Conservation (phyloP, 306 rosid species). For the Psophocarpus tetragonolobus region DNA sequence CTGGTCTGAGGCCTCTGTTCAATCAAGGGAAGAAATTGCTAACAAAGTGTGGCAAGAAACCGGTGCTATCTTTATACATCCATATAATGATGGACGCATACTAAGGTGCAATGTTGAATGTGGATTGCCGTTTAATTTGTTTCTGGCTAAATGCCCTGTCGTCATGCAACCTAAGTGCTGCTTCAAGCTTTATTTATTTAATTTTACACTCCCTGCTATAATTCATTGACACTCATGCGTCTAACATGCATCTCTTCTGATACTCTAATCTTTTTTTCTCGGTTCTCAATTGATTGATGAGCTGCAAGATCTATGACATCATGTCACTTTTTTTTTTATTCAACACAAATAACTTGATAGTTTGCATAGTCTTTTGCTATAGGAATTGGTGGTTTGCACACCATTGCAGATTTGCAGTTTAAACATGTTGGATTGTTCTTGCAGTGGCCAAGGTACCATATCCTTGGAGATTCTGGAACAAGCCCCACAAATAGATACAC, state of each 20-base stretch:
- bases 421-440: conserved; percentile 40
- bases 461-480: conserved; percentile 85
- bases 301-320: not conserved
- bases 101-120: conserved; percentile 53
- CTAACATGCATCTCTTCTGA: conserved; percentile 15
- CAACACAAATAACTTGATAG: not conserved
- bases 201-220: not conserved
- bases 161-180: not conserved
- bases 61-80: conserved; percentile 78
- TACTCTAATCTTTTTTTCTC: not conserved
- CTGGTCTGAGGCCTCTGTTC: conserved; percentile 68
- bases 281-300: not conserved
- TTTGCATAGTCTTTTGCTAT: conserved; percentile 14
- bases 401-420: conserved; percentile 22
- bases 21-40: conserved; percentile 69
- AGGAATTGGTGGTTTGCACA: conserved; percentile 15
- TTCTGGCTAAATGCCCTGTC: not conserved
- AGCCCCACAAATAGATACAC: conserved; percentile 69
- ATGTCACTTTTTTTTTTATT: conserved; percentile 15
- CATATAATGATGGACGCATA: conserved; percentile 77
- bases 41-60: conserved; percentile 71
- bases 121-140: conserved; percentile 1
- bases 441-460: conserved; percentile 95
- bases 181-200: not conserved
- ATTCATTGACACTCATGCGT: not conserved